Evolutionary conservation across 2,329 filamentous ascomycete species (phyloP).

Genomic region (Tolypocladium paradoxum): DNA sequence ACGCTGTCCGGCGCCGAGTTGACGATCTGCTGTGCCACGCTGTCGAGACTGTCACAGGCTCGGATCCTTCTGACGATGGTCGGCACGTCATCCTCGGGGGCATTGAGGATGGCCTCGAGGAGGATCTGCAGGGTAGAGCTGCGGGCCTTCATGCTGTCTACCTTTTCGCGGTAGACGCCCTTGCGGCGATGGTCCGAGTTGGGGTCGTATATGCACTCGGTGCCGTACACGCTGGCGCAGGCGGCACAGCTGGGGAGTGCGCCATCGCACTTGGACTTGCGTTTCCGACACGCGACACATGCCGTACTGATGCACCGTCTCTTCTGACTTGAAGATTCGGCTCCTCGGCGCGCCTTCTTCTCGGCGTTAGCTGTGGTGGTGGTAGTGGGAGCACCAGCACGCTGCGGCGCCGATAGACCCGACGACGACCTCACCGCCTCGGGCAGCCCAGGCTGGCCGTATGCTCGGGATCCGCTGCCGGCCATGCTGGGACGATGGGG

Average conservation of each 20-base stretch:
- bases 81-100: constrained; percentile 74
- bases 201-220: constrained; percentile 87
- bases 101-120: constrained; percentile 85
- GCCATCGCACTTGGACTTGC: constrained; percentile 87
- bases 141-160: constrained; percentile 75
- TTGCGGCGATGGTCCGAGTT: constrained; percentile 94
- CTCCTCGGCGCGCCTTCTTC: constrained; percentile 41
- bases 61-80: constrained; percentile 78
- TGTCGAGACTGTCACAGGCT: constrained; percentile 62
- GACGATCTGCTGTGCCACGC: constrained; percentile 41
- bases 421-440: neutral
- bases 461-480: neutral
- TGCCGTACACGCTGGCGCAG: constrained; percentile 89
- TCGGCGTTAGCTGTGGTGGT: constrained; percentile 17
- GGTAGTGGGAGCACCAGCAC: neutral
- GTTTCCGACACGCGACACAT: constrained; percentile 66
- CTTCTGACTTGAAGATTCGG: constrained; percentile 45
- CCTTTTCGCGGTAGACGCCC: constrained; percentile 91
- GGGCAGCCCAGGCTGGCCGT: neutral
- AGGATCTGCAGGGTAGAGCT: constrained; percentile 86
- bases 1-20: constrained; percentile 24
- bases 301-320: constrained; percentile 75
- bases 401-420: neutral
- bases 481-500: neutral
- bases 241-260: constrained; percentile 85